Conservation (phyloP, 192 early-diverging fungal species). For the Backusella liffmaniae region DNA sequence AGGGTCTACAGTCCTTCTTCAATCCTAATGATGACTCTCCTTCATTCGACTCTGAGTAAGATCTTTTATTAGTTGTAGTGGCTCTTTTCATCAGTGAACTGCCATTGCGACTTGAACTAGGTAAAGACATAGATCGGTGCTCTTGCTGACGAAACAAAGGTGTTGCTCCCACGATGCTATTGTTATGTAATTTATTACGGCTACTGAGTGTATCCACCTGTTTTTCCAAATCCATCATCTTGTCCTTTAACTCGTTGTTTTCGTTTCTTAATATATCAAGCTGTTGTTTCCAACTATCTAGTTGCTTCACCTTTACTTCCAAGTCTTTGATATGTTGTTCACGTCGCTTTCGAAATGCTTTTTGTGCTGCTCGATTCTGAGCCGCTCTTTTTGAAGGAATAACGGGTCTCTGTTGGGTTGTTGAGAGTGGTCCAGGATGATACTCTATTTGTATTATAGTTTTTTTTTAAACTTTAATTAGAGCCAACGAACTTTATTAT, state of each 20-base stretch:
- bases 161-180: not conserved
- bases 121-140: not conserved
- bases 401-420: not conserved
- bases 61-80: not conserved
- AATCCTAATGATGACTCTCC: not conserved
- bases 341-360: conserved; percentile 85
- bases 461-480: not conserved
- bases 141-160: not conserved
- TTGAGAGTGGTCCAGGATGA: not conserved
- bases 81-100: not conserved
- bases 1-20: not conserved
- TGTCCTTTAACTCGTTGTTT: conserved; percentile 15
- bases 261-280: conserved; percentile 21
- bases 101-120: not conserved
- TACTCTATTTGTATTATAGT: not conserved
- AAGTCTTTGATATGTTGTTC: conserved; percentile 78
- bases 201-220: not conserved
- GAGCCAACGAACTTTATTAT: not conserved
- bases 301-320: conserved; percentile 66
- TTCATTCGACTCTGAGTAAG: not conserved
- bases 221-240: conserved; percentile 6
- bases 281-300: conserved; percentile 36
- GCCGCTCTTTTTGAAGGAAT: conserved; percentile 71
- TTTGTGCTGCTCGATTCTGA: conserved; percentile 88
- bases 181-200: not conserved